Evolutionary conservation across 768 basidiomycete genomes (phyloP).

Genomic region (Clavaria fumosa): DNA sequence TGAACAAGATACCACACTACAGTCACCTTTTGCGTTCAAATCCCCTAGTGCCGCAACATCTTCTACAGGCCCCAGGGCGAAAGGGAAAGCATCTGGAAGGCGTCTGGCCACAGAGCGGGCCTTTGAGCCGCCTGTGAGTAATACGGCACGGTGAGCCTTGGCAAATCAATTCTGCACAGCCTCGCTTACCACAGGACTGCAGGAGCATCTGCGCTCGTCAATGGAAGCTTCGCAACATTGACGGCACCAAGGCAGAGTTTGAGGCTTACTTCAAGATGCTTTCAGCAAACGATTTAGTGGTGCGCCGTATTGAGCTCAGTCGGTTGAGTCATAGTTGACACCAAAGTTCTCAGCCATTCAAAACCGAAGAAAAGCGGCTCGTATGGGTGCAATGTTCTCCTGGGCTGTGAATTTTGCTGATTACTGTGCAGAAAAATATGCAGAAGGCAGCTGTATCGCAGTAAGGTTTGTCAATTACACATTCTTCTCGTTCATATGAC

Average conservation of each 20-base stretch:
- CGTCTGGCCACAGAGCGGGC: background rate
- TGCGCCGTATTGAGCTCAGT: background rate
- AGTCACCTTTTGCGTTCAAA: background rate
- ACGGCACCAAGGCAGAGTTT: background rate
- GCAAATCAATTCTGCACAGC: background rate
- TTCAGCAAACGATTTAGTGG: background rate
- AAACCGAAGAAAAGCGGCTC: background rate
- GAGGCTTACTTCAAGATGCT: slow-evolving; percentile 2
- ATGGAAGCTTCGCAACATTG: background rate
- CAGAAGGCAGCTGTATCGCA: too few species aligned
- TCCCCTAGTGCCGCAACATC: background rate
- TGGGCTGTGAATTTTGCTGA: too few species aligned
- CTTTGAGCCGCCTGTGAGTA: background rate
- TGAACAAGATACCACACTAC: too few species aligned
- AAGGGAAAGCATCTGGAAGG: background rate
- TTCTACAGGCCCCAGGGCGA: background rate
- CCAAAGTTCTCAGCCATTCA: slow-evolving; percentile 2
- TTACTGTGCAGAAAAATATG: too few species aligned
- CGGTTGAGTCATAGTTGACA: background rate
- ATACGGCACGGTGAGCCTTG: background rate
- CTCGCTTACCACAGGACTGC: background rate
- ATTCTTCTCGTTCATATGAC: too few species aligned
- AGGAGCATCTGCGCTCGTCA: background rate
- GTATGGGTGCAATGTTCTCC: too few species aligned
- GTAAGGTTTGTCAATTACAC: too few species aligned